Evolutionary conservation across 495 filamentous ascomycete genomes (phyloP), one percentile per base, ranked within the genome.

Genomic region (Aspergillus conjunctus): DNA sequence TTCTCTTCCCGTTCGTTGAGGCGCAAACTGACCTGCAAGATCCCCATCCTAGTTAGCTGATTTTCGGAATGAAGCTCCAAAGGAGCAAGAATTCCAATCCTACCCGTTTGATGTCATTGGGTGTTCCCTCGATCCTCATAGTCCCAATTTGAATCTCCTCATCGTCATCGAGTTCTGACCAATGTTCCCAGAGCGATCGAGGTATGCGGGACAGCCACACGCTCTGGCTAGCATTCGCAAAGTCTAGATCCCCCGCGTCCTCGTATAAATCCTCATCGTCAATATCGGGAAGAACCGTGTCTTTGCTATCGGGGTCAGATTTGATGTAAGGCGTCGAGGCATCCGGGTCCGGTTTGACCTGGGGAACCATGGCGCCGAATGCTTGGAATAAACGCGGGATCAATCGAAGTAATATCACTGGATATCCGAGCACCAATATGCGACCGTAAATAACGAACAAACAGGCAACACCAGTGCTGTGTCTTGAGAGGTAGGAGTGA

Each of bases 171-270:
- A 83, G 69, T 14, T 81, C 76, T 8, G 67, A 83, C 85, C 85
- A 83, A 58, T 79, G 74, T 59, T 94, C 82, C 87, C 89, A 94
- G 10, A 97, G 77, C 64, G 87, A 87, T 58, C 85, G 83, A 3
- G 92, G 92, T 7, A 96, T 77, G 52, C 90, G 85, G 20, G 88
- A 86, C 22, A 97, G 79, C 78, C 88, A 95, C 46, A 91, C 76
- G 56, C 77, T 77, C 51, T 81, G 77, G 17, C 73, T 74, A 9
- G 81, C 76, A 48, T 83, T 77, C 52, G 82, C 81, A 59, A 96
- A 93, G 43, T 90, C 87, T 32, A 96, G 79, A 63, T 97, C 92
- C 52, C 91, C 90, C 5, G 90, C 88, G 72, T 97, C 92, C 73
- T 97, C 92, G 61, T 91, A 91, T 58, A 90, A 78, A 64, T 91